Base-by-base conservation (phyloP, 352 stramenopile species). In the Globisporangium echinulatum region DNA sequence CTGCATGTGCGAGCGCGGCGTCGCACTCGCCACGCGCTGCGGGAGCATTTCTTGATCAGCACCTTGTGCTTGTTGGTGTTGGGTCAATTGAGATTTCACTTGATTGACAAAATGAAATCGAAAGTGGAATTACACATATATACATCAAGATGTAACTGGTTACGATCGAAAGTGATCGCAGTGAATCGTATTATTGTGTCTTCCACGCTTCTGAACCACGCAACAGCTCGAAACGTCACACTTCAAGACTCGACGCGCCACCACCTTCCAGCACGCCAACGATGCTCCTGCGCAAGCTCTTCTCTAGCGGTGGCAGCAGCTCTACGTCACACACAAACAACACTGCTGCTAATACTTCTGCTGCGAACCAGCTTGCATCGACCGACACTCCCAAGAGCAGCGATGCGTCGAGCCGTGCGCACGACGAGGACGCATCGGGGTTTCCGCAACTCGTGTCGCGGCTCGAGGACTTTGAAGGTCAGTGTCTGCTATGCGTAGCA, bases 281-380 rank as follows among this genome's bases (percentile, higher is more conserved):
- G 42, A 17, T 37, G 85, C 25, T 88, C 76, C 66, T 87, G 46
- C 75, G 76, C 61, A 88, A 73, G 58, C 62, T 88, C 51, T 85
- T 88, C 60, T 62, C 70, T 43, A 63, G 63, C 9, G 53, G 40
- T 42, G 25, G 52, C 52, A 49, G 43, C 13, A 49, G n/a, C 19
- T 4, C 14, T 5, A 5, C 46, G 5, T 14, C 15, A n/a, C 46
- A 49, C 0, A 1, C 11, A 4, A 50, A 17, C 46, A 50, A 13
- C n/a, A 19, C 57, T 14, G 11, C 33, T 42, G 13, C 6, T 25
- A 17, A 2, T 25, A 43, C 42, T 10, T 48, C 43, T 15, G 43
- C 25, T 33, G 25, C 25, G 40, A 44, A 13, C 11, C 40, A 44
- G 17, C 47, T 37, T 15, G 15, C 2, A 15, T 8, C 49, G 49